Evolutionary conservation across 2,329 filamentous ascomycete species (phyloP).

Genomic region (Ascocoryne sarcoides): DNA sequence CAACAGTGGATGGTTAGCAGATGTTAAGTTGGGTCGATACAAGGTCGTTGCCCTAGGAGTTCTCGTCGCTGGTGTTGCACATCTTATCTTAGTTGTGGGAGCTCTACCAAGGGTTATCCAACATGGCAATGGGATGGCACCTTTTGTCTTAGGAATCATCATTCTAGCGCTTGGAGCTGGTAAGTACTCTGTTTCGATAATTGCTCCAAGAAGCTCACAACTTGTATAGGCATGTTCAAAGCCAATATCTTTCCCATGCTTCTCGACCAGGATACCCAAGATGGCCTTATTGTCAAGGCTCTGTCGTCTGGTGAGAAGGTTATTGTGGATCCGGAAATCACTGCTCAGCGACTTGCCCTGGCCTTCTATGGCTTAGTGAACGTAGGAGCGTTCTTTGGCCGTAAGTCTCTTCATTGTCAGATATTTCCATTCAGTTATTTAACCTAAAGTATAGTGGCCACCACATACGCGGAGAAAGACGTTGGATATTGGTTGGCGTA

Average conservation of each 20-base stretch:
- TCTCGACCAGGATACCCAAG: slow-evolving; percentile 44
- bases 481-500: slow-evolving; percentile 59
- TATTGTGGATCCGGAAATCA: slow-evolving; percentile 50
- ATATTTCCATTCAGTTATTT: too few species aligned
- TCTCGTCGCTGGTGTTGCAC: slow-evolving; percentile 49
- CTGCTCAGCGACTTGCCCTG: slow-evolving; percentile 29
- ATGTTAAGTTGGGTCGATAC: slow-evolving; percentile 53
- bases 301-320: slow-evolving; percentile 48
- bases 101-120: slow-evolving; percentile 28
- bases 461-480: slow-evolving; percentile 33
- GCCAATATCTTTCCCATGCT: slow-evolving; percentile 57
- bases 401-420: too few species aligned
- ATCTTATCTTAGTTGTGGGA: slow-evolving; percentile 30
- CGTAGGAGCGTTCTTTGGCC: slow-evolving; percentile 46
- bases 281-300: slow-evolving; percentile 34
- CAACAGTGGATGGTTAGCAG: slow-evolving; percentile 50
- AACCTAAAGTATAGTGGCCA: too few species aligned
- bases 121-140: slow-evolving; percentile 28
- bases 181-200: not conserved
- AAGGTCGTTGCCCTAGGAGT: slow-evolving; percentile 44
- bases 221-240: slow-evolving; percentile 54
- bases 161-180: slow-evolving; percentile 8
- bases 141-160: slow-evolving; percentile 29
- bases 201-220: not conserved
- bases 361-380: slow-evolving; percentile 64